Percentiles rank a stretch among this genome's conserved stretches.
phyloP scores from a whole-genome alignment of 768 basidiomycete genomes.

The Psilocybe cyanescens region DNA sequence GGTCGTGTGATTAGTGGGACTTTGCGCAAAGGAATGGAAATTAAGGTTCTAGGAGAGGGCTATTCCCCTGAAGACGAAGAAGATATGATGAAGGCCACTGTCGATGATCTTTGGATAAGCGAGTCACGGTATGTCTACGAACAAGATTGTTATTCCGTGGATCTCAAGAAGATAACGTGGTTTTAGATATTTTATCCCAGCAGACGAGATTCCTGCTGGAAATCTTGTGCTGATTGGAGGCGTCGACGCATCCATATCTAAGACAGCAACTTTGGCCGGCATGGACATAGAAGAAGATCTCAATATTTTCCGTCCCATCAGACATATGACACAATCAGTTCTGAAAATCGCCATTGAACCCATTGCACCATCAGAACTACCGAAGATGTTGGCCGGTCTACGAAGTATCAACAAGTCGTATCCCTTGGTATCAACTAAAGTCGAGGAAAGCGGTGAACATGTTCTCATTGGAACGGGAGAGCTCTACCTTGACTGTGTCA shows the following conservation, averaged over 20 bases:
- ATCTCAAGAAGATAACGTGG: slow-evolving; percentile 9
- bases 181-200: slow-evolving; percentile 85
- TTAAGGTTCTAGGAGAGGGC: slow-evolving; percentile 98
- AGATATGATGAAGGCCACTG: slow-evolving; percentile 86
- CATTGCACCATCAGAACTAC: slow-evolving; percentile 94
- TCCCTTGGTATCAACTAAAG: slow-evolving; percentile 91
- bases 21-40: slow-evolving; percentile 74
- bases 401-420: slow-evolving; percentile 98
- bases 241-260: slow-evolving; percentile 92
- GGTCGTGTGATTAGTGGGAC: slow-evolving; percentile 95
- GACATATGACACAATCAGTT: slow-evolving; percentile 96
- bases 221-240: slow-evolving; percentile 93
- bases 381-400: slow-evolving; percentile 97
- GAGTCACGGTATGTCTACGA: slow-evolving; percentile 73
- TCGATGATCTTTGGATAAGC: slow-evolving; percentile 90
- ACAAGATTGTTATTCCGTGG: neutral
- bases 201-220: slow-evolving; percentile 87
- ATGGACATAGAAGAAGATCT: slow-evolving; percentile 81
- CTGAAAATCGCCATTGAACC: slow-evolving; percentile 99
- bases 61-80: slow-evolving; percentile 99
- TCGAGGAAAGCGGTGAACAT: slow-evolving; percentile 98
- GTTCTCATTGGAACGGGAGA: slow-evolving; percentile 97
- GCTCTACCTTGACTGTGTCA: slow-evolving; percentile 92
- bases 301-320: slow-evolving; percentile 94
- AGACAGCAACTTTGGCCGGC: slow-evolving; percentile 88